Percentiles rank a stretch among this genome's conserved stretches.
Evolutionary conservation across 176 grass and related monocot species (phyloP).

Genomic region (Aegilops sharonensis): DNA sequence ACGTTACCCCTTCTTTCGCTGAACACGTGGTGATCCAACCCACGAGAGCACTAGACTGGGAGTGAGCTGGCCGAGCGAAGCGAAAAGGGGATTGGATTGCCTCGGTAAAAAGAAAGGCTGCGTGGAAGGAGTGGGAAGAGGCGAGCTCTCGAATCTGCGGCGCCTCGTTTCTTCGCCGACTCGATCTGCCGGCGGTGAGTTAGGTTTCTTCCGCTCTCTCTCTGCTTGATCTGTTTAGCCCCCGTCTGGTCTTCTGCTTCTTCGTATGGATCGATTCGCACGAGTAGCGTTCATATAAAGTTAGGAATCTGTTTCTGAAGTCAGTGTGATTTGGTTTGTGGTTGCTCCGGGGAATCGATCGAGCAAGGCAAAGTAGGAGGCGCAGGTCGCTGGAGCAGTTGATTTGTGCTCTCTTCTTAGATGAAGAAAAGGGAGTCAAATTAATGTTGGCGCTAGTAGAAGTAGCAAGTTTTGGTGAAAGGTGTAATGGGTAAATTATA

Average conservation of each 20-base stretch:
- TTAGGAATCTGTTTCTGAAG: neutral
- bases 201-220: neutral
- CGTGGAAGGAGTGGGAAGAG: neutral
- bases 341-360: neutral
- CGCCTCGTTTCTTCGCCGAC: neutral
- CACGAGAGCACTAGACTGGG: neutral
- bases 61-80: neutral
- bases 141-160: neutral
- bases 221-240: neutral
- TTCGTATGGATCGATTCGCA: neutral
- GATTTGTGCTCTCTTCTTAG: neutral
- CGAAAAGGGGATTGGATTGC: neutral
- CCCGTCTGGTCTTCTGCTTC: neutral
- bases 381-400: neutral
- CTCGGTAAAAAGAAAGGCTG: neutral
- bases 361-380: neutral
- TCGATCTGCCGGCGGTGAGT: slow-evolving; percentile 9
- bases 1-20: neutral
- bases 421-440: no score
- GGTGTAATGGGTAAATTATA: neutral
- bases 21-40: neutral
- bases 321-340: neutral
- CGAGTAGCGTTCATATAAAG: neutral
- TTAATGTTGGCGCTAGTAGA: neutral
- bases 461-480: neutral